Conservation (phyloP, 192 early-diverging fungal species). For the Pilaira anomala region DNA sequence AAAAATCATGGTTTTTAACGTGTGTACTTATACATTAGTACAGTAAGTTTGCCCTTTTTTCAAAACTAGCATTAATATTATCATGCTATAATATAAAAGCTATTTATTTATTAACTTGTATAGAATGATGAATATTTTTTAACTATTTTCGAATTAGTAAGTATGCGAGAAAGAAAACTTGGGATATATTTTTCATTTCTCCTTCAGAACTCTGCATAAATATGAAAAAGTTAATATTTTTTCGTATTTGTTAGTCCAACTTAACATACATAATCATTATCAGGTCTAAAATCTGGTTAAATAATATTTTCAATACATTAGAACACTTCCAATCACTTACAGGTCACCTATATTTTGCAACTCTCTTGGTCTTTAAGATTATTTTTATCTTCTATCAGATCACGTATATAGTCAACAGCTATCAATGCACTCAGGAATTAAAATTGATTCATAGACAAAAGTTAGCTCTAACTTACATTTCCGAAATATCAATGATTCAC, state of each 20-base stretch:
- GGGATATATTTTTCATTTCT: conserved; percentile 19
- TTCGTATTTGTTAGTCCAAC: neutral
- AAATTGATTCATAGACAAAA: neutral
- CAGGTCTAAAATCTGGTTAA: conserved; percentile 13
- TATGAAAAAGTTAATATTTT: neutral
- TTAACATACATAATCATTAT: conserved; percentile 13
- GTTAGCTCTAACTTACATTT: conserved; percentile 45
- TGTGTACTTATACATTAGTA: too few species aligned
- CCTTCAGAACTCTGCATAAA: conserved; percentile 20
- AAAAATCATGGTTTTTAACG: too few species aligned
- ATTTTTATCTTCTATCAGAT: conserved; percentile 57
- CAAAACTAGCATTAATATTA: too few species aligned
- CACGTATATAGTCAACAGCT: conserved; percentile 73
- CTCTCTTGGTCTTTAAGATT: conserved; percentile 48
- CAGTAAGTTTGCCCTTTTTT: too few species aligned
- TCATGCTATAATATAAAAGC: too few species aligned
- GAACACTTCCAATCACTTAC: conserved; percentile 24
- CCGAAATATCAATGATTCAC: conserved; percentile 81
- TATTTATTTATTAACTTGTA: too few species aligned
- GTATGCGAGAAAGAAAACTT: neutral
- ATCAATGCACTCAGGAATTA: neutral
- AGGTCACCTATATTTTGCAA: conserved; percentile 47
- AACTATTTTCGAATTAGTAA: too few species aligned
- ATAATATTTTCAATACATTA: too few species aligned
- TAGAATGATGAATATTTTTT: too few species aligned